Conservation (phyloP, 768 basidiomycete genomes). For the Tylopilus plumbeoviolaceoides region DNA sequence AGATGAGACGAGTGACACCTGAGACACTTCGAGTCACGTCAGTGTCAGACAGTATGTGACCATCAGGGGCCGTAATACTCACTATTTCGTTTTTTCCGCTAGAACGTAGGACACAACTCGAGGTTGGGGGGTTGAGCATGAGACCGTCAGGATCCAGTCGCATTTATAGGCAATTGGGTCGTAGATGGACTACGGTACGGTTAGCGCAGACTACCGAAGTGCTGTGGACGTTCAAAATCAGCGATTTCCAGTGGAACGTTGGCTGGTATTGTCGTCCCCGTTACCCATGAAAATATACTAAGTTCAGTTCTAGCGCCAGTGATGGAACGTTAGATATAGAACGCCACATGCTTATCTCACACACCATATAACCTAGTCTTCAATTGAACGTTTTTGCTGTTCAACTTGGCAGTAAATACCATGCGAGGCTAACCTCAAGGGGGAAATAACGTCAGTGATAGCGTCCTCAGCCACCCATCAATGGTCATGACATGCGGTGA, state of each 20-base stretch:
- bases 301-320: constrained; percentile 6
- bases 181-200: too few species aligned
- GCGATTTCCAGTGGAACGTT: constrained; percentile 3
- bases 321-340: neutral
- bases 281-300: neutral
- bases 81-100: constrained; percentile 3
- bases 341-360: too few species aligned
- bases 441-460: constrained; percentile 3
- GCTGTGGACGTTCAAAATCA: neutral
- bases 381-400: neutral
- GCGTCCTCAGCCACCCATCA: neutral
- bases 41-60: neutral
- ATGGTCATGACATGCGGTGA: neutral
- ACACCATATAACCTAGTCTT: too few species aligned
- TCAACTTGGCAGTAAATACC: neutral
- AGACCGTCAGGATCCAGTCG: neutral
- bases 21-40: constrained; percentile 4
- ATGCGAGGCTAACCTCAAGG: neutral
- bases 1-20: neutral
- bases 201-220: neutral
- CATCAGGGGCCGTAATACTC: neutral
- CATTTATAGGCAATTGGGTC: constrained; percentile 10
- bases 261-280: neutral
- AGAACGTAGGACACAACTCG: neutral
- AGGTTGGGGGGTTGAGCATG: neutral